Conservation (phyloP, 805 yeast genomes). For the Metschnikowia rubicola region DNA sequence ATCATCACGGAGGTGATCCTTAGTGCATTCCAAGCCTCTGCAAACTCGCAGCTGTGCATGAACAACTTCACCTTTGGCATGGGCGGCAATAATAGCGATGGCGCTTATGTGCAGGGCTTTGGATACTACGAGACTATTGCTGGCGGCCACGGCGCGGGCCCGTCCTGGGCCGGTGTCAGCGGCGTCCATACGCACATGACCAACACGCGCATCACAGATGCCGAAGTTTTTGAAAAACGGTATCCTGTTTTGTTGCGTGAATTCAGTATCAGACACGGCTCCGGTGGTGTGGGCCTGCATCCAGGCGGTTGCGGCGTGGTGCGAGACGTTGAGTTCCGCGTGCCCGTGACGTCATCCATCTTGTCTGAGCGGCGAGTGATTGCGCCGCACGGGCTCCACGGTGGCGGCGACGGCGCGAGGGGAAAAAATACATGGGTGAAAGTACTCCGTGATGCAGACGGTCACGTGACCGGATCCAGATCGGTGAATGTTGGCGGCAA, state of each 20-base stretch:
- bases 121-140: constrained; percentile 22
- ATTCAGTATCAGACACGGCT: constrained; percentile 14
- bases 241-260: constrained; percentile 20
- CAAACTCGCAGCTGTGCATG: constrained; percentile 95
- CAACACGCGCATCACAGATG: constrained; percentile 20
- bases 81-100: constrained; percentile 47
- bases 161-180: constrained; percentile 18
- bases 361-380: constrained; percentile 79
- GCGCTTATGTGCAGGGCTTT: constrained; percentile 27
- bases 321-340: constrained; percentile 19
- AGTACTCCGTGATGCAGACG: constrained; percentile 17
- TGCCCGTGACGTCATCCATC: constrained; percentile 36
- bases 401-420: constrained; percentile 72
- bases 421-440: constrained; percentile 50
- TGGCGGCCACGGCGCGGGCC: constrained; percentile 21
- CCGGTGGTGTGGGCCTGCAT: constrained; percentile 17
- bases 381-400: constrained; percentile 83
- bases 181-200: constrained; percentile 21
- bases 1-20: constrained; percentile 86
- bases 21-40: constrained; percentile 83
- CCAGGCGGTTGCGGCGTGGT: constrained; percentile 18
- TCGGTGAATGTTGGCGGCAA: constrained; percentile 19
- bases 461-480: constrained; percentile 19
- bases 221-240: constrained; percentile 20
- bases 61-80: constrained; percentile 91